Conservation (phyloP, 179 eudicot species). For the Kewa caespitosa region DNA sequence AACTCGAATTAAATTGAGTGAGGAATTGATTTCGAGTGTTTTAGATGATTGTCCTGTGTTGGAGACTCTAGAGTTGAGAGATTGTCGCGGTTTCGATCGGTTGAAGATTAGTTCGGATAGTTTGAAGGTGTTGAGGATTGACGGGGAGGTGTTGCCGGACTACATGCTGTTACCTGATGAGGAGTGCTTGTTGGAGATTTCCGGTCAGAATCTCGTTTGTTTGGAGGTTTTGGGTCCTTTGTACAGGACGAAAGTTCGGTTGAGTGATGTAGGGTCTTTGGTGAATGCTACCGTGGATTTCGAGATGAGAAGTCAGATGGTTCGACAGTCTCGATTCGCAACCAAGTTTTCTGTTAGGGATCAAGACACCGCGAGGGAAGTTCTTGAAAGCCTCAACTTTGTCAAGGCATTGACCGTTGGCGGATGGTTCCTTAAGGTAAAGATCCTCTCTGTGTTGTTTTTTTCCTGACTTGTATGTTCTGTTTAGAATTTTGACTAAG, state of each 20-base stretch:
- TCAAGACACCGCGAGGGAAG: slow-evolving; percentile 25
- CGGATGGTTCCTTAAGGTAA: slow-evolving; percentile 25
- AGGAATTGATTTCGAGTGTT: slow-evolving; percentile 20
- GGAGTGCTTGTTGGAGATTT: slow-evolving; percentile 19
- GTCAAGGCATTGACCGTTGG: slow-evolving; percentile 22
- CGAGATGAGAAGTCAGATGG: not conserved
- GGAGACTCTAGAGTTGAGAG: slow-evolving; percentile 24
- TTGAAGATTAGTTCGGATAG: slow-evolving; percentile 22
- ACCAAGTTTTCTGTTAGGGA: not conserved
- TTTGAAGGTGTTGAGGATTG: slow-evolving; percentile 27
- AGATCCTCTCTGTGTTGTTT: too few species aligned
- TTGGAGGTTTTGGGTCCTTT: slow-evolving; percentile 26
- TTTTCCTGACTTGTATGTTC: too few species aligned
- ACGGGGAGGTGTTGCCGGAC: slow-evolving; percentile 13
- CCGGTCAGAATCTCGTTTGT: slow-evolving; percentile 22
- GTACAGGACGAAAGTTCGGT: slow-evolving; percentile 20
- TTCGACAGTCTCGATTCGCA: not conserved
- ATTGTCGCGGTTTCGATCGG: slow-evolving; percentile 24
- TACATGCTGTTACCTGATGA: not conserved
- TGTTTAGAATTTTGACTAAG: too few species aligned
- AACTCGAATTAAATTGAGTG: slow-evolving; percentile 1
- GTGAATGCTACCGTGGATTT: slow-evolving; percentile 23
- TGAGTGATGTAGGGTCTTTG: slow-evolving; percentile 27
- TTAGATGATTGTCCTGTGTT: slow-evolving; percentile 27
- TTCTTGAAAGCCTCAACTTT: slow-evolving; percentile 28